Evolutionary conservation across 1,284 basidiomycete genomes (phyloP).

Genomic region (Tremellales sp.): DNA sequence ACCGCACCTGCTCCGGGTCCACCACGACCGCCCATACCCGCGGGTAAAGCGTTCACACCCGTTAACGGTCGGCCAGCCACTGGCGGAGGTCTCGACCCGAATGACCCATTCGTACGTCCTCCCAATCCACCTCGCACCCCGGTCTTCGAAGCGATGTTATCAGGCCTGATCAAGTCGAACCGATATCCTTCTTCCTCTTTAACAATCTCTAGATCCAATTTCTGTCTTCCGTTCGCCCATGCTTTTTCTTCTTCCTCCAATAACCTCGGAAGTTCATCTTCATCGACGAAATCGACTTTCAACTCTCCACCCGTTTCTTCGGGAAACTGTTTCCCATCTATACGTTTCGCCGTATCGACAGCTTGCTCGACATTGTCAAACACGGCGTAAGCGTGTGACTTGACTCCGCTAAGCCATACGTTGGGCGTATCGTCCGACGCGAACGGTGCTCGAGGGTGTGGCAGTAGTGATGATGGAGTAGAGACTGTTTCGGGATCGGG

Average conservation of each 20-base stretch:
- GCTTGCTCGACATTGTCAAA: slow-evolving; percentile 23
- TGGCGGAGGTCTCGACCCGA: background rate
- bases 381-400: slow-evolving; percentile 42
- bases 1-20: slow-evolving; percentile 1
- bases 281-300: slow-evolving; percentile 41
- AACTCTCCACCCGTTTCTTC: slow-evolving; percentile 27
- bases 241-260: slow-evolving; percentile 41
- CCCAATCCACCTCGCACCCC: background rate
- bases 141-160: slow-evolving; percentile 7
- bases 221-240: slow-evolving; percentile 41
- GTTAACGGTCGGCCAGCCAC: slow-evolving; percentile 10
- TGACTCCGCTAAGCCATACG: slow-evolving; percentile 44
- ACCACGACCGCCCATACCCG: slow-evolving; percentile 5
- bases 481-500: slow-evolving; percentile 9
- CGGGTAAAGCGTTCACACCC: slow-evolving; percentile 12
- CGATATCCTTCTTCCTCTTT: slow-evolving; percentile 7
- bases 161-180: slow-evolving; percentile 20
- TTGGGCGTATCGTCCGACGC: slow-evolving; percentile 24
- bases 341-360: slow-evolving; percentile 19
- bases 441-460: slow-evolving; percentile 25
- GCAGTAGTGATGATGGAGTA: slow-evolving; percentile 10
- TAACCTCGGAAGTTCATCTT: slow-evolving; percentile 24
- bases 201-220: slow-evolving; percentile 28
- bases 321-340: slow-evolving; percentile 28
- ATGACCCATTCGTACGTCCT: background rate